A percentile compares a stretch with the other conserved stretches of the same genome.
These are phyloP conservation scores for Cercospora zeina DNA, from an alignment of 2,329 filamentous ascomycete genomes.

Conservation along the genomic window DNA sequence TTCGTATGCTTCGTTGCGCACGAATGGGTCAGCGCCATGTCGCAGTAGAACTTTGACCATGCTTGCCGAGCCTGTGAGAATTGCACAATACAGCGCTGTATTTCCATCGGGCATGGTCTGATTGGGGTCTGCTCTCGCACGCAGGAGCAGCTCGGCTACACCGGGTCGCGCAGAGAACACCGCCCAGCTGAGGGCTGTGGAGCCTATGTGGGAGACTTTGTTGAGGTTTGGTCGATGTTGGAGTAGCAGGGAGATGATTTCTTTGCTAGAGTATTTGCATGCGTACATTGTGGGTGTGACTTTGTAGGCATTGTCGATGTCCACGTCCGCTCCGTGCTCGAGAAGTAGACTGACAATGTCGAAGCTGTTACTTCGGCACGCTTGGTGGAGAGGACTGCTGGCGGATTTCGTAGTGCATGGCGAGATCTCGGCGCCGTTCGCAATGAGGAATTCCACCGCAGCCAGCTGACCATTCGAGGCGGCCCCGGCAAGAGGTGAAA, in stretches of 20 bases:
- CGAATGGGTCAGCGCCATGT: constrained; percentile 33
- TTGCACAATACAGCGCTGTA: constrained; percentile 38
- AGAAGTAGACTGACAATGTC: constrained; percentile 34
- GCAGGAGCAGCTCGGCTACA: constrained; percentile 33
- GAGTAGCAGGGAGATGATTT: constrained; percentile 34
- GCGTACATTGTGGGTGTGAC: constrained; percentile 41
- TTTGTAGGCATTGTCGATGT: constrained; percentile 38
- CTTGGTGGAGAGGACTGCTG: constrained; percentile 38
- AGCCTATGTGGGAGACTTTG: constrained; percentile 36
- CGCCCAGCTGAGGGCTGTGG: constrained; percentile 36
- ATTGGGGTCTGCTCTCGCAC: constrained; percentile 35
- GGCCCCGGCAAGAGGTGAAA: constrained; percentile 40
- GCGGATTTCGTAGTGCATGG: constrained; percentile 34
- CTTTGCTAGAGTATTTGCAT: constrained; percentile 32
- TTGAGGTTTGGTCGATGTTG: constrained; percentile 34
- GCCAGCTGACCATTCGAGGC: constrained; percentile 34
- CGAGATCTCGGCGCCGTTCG: constrained; percentile 37
- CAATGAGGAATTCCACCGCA: constrained; percentile 34
- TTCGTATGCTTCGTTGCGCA: constrained; percentile 33
- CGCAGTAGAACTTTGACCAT: constrained; percentile 33
- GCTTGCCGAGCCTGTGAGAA: constrained; percentile 29
- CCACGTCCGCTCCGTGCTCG: constrained; percentile 34
- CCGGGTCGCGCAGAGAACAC: constrained; percentile 34
- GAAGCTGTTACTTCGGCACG: constrained; percentile 35
- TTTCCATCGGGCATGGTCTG: constrained; percentile 35